Conservation (phyloP, 257 asterid species). For the Marsdenia floribunda region DNA sequence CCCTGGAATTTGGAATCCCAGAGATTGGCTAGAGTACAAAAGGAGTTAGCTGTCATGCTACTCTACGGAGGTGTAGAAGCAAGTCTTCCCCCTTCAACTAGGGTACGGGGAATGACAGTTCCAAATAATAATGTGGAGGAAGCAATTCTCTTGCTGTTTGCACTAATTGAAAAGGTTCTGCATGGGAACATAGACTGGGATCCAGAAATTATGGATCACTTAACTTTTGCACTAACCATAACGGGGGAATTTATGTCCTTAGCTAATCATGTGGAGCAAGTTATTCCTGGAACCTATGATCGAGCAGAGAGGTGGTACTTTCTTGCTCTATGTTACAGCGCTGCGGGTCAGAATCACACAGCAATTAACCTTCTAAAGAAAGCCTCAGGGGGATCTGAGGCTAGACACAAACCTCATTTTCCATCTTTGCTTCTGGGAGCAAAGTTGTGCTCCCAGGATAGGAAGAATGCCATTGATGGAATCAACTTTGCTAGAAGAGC, state of each 20-base stretch:
- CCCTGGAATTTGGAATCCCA: constrained; percentile 73
- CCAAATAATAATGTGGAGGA: constrained; percentile 54
- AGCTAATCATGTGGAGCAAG: constrained; percentile 69
- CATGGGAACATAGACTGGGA: constrained; percentile 71
- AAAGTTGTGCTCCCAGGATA: constrained; percentile 60
- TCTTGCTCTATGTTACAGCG: constrained; percentile 77
- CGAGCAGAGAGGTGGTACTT: constrained; percentile 79
- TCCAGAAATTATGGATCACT: constrained; percentile 62
- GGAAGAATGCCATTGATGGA: constrained; percentile 43
- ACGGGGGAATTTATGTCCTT: constrained; percentile 50
- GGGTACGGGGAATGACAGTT: constrained; percentile 27
- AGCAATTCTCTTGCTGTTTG: constrained; percentile 64
- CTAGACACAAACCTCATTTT: constrained; percentile 37
- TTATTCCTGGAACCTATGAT: constrained; percentile 56
- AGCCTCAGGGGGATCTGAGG: constrained; percentile 48
- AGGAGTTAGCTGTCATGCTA: constrained; percentile 57
- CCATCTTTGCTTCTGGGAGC: constrained; percentile 75
- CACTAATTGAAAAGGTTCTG: constrained; percentile 52
- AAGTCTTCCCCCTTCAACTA: constrained; percentile 34
- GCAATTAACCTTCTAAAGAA: constrained; percentile 66
- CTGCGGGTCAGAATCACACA: constrained; percentile 56
- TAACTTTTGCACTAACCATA: constrained; percentile 60
- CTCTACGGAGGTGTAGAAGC: constrained; percentile 76
- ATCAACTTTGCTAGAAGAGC: constrained; percentile 45
- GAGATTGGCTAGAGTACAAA: constrained; percentile 60